Evolutionary conservation across 2,329 filamentous ascomycete genomes (phyloP), one percentile per base, ranked within the genome.

Genomic region (Ceratocystis variospora): DNA sequence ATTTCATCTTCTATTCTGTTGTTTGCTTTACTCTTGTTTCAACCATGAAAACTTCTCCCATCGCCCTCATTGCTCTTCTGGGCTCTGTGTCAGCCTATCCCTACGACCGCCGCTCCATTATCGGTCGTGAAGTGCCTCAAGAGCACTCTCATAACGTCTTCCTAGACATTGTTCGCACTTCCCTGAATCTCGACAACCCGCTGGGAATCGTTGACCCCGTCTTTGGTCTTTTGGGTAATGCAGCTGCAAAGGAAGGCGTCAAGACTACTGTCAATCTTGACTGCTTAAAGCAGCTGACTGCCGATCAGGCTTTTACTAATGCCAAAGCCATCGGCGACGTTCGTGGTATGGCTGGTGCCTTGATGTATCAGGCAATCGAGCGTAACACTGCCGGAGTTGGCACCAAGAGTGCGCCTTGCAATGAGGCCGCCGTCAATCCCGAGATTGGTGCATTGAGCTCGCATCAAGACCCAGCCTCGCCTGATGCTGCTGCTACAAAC

Each of bases 401-500:
- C 57, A 71, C 74, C 37, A 65, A 66, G n/a, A 84, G 81, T 61
- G 81, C 79, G 41, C 74, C 80, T 62, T 88, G 85, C 76, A 79
- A 74, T 74, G 73, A 83, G 71, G 77, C 74, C 50, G 82, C 85
- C 17, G 77, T 78, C 67, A 88, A 88, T 75, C 79, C 85, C 2
- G 85, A 88, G 76, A 86, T 88, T 71, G 81, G 79, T 33, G 83
- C 83, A 55, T 73, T 88, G 68, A 75, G 78, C 65, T 84, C 87
- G 74, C 85, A 88, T 74, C 85, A 88, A 75, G 86, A 88, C 72
- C 84, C 86, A 33, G 86, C 85, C 22, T 82, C 82, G 0, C 72
- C 78, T 2, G 80, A 79, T 53, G 82, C 84, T 12, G 78, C 79
- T 15, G 79, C 73, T 0, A 75, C 77, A 61, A 88, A 88, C 78